Evolutionary conservation across 805 yeast species (phyloP).

Genomic region (Monosporozyma yasuniensis): DNA sequence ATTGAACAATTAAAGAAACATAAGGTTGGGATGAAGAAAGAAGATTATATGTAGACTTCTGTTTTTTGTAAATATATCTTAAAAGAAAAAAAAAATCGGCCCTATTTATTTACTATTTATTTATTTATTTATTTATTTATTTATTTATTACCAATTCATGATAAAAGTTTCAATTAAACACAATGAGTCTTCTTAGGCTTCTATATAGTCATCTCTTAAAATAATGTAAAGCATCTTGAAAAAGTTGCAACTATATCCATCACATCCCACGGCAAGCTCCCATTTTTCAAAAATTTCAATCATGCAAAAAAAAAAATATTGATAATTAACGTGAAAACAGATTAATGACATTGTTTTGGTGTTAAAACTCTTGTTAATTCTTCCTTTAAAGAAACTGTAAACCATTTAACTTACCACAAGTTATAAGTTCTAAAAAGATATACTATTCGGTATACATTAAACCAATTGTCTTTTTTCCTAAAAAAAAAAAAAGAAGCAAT

Average conservation of each 20-base stretch:
- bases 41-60: slow-evolving; percentile 1
- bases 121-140: no score
- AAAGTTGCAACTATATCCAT: no score
- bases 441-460: background rate
- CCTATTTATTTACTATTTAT: background rate
- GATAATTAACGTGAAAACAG: background rate
- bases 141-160: no score
- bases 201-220: no score
- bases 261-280: no score
- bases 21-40: slow-evolving; percentile 39
- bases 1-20: slow-evolving; percentile 55
- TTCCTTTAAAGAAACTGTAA: background rate
- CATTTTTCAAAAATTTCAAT: background rate
- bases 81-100: background rate
- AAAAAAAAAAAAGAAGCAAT: background rate
- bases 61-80: background rate
- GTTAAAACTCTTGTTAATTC: background rate
- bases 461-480: background rate
- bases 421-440: background rate
- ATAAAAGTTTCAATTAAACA: no score
- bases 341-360: background rate
- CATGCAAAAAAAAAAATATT: background rate
- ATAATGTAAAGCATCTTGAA: no score
- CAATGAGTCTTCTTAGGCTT: no score
- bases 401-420: background rate